Evolutionary conservation across 2,329 filamentous ascomycete species (phyloP).

Genomic region (Endothia cerciana): DNA sequence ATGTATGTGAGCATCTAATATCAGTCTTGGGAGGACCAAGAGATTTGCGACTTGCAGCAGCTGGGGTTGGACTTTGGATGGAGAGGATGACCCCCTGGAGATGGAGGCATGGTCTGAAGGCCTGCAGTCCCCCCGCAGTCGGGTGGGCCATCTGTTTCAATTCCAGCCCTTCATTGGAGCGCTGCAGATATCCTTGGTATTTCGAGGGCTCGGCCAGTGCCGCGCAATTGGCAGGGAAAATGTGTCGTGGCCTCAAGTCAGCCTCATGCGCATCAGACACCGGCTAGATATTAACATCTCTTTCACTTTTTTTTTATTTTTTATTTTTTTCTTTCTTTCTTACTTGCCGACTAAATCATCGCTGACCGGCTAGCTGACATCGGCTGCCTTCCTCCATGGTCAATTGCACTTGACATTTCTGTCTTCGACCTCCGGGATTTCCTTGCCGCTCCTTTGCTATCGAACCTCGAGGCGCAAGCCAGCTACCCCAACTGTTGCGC

Average conservation of each 20-base stretch:
- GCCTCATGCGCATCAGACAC: not conserved
- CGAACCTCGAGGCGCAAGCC: constrained; percentile 15
- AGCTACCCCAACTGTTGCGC: not conserved
- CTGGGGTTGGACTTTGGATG: not conserved
- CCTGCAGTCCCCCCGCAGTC: not conserved
- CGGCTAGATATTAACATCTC: constrained; percentile 7
- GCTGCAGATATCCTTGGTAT: not conserved
- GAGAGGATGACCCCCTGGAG: not conserved
- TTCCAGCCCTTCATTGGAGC: constrained; percentile 4
- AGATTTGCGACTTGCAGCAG: not conserved
- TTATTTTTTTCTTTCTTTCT: not conserved
- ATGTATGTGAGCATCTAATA: not conserved
- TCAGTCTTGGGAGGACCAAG: not conserved
- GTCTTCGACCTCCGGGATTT: constrained; percentile 12
- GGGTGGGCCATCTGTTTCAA: not conserved
- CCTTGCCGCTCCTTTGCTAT: constrained; percentile 20
- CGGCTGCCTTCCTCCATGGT: constrained; percentile 17
- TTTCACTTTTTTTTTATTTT: constrained; percentile 4
- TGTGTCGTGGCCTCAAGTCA: constrained; percentile 17
- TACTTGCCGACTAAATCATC: not conserved
- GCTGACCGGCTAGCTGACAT: constrained; percentile 11
- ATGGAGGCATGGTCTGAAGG: not conserved
- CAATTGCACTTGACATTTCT: constrained; percentile 9
- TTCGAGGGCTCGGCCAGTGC: constrained; percentile 1
- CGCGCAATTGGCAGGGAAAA: constrained; percentile 15